A percentile compares a stretch with the other conserved stretches of the same genome.
Evolutionary conservation across 1,284 basidiomycete species (phyloP).

Genomic region (Neonothopanus nambi): DNA sequence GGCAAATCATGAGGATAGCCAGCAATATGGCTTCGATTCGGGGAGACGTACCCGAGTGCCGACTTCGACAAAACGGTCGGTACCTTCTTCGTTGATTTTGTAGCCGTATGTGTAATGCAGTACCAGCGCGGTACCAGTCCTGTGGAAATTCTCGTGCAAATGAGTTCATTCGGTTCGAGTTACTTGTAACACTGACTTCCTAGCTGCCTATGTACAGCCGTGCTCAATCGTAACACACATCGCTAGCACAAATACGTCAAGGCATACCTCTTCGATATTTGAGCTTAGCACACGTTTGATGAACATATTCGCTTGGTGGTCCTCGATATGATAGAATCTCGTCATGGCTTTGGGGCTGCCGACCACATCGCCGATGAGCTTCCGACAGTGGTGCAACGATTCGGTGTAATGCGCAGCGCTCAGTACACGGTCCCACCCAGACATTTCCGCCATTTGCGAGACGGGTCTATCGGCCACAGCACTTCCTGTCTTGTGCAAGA

Average conservation of each 20-base stretch:
- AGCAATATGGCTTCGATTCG: neutral
- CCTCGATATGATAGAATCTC: conserved; percentile 15
- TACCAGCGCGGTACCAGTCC: conserved; percentile 16
- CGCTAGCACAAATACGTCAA: no score
- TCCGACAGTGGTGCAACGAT: conserved; percentile 11
- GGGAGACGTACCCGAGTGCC: conserved; percentile 7
- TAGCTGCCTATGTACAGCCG: conserved; percentile 9
- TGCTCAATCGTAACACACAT: no score
- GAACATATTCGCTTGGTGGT: conserved; percentile 16
- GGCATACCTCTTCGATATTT: no score
- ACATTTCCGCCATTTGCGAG: conserved; percentile 14
- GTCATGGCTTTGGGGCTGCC: conserved; percentile 12
- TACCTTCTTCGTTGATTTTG: conserved; percentile 11
- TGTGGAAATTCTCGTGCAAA: neutral
- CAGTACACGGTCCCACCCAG: conserved; percentile 14
- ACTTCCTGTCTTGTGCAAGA: conserved; percentile 12
- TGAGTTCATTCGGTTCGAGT: neutral
- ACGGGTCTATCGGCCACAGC: conserved; percentile 15
- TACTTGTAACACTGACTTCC: conserved; percentile 8
- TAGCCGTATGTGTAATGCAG: conserved; percentile 17
- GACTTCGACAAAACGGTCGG: conserved; percentile 13
- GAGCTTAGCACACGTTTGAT: conserved; percentile 14
- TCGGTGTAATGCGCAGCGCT: conserved; percentile 9
- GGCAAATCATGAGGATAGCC: neutral
- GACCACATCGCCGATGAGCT: conserved; percentile 15